Evolutionary conservation across 2,329 filamentous ascomycete genomes (phyloP).

Genomic region (Furcasterigmium sp.): DNA sequence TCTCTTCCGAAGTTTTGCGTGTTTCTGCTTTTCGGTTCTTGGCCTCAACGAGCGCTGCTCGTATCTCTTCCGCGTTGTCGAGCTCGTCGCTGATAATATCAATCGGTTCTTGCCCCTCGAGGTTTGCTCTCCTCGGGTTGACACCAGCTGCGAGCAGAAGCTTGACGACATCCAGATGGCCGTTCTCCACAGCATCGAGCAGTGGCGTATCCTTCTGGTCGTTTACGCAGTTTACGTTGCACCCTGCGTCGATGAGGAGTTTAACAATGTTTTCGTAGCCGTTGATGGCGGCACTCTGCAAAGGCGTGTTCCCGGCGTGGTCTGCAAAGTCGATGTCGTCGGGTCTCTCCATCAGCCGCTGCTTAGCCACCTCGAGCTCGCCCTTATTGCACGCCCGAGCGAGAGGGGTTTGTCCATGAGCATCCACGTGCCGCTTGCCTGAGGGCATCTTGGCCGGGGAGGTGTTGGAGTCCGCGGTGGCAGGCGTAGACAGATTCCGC

Average conservation of each 20-base stretch:
- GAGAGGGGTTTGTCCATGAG: conserved; percentile 84
- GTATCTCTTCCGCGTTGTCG: conserved; percentile 77
- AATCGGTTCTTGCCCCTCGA: conserved; percentile 87
- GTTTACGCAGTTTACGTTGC: conserved; percentile 73
- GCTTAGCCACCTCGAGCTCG: conserved; percentile 73
- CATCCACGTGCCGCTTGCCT: conserved; percentile 84
- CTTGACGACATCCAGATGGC: conserved; percentile 82
- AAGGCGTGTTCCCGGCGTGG: conserved; percentile 91
- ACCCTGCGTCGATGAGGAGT: conserved; percentile 78
- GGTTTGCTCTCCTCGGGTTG: conserved; percentile 85
- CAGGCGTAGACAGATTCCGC: conserved; percentile 49
- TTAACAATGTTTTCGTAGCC: conserved; percentile 84
- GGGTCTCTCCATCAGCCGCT: conserved; percentile 69
- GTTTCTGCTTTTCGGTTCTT: conserved; percentile 48
- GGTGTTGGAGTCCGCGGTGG: conserved; percentile 53
- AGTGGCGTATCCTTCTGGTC: conserved; percentile 89
- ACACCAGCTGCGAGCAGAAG: conserved; percentile 81
- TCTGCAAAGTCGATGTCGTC: conserved; percentile 87
- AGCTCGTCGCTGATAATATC: conserved; percentile 72
- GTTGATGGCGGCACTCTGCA: conserved; percentile 88
- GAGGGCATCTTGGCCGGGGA: conserved; percentile 64
- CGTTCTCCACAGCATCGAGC: conserved; percentile 94
- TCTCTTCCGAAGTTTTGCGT: conserved; percentile 53
- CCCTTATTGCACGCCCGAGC: conserved; percentile 87
- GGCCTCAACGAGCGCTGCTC: conserved; percentile 57